Evolutionary conservation across 208 protist genomes (phyloP).

Genomic region (Leishmania major): DNA sequence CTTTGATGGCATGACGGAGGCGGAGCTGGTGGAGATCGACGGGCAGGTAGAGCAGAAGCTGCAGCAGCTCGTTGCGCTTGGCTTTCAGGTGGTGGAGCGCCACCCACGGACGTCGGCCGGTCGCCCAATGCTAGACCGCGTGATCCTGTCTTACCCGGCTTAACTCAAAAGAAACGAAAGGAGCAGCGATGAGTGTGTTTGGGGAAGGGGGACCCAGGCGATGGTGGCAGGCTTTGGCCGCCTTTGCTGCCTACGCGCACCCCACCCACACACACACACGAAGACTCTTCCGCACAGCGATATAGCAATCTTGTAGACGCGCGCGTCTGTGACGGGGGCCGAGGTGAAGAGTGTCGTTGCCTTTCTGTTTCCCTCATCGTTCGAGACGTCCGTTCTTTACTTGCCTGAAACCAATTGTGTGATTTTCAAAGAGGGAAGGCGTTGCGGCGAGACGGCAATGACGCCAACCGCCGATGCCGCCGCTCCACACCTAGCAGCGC

Average conservation of each 20-base stretch:
- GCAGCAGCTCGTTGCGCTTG: constrained; percentile 51
- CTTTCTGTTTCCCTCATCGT: not conserved
- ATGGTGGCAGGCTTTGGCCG: not conserved
- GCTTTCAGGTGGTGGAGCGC: constrained; percentile 63
- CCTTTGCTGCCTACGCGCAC: not conserved
- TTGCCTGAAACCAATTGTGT: not conserved
- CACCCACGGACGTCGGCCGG: constrained; percentile 77
- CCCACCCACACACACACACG: too few relatives aligned
- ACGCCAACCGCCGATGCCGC: not conserved
- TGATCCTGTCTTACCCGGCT: constrained; percentile 67
- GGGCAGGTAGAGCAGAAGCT: constrained; percentile 53
- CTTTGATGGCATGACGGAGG: constrained; percentile 58
- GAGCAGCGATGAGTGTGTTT: not conserved
- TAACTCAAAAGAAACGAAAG: constrained; percentile 6
- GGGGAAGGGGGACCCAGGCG: not conserved
- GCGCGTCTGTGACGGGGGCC: not conserved
- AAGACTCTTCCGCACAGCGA: not conserved
- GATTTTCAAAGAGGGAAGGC: not conserved
- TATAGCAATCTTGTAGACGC: not conserved
- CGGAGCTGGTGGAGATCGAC: constrained; percentile 32
- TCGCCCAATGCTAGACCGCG: constrained; percentile 75
- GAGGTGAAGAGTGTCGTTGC: not conserved
- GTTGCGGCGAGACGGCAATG: not conserved
- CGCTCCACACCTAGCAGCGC: not conserved
- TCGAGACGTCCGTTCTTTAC: not conserved